Conservation (phyloP, 495 filamentous ascomycete species). For the Jackrogersella minutella region DNA sequence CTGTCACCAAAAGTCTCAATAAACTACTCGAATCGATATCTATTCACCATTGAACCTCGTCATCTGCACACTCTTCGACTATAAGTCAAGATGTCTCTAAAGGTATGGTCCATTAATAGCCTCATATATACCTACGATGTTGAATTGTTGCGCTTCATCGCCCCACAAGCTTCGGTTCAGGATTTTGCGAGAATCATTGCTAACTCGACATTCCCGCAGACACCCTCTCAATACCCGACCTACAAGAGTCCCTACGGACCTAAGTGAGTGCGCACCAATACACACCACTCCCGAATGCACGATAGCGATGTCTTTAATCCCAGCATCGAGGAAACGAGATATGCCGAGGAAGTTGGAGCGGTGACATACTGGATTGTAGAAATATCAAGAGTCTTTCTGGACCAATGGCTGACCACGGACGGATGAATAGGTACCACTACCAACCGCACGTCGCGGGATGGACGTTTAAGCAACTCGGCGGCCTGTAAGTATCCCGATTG, state of each 20-base stretch:
- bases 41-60: conserved; percentile 29
- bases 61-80: conserved; percentile 7
- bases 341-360: not conserved
- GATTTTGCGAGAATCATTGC: conserved; percentile 1
- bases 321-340: not conserved
- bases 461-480: conserved; percentile 45
- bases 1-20: conserved; percentile 30
- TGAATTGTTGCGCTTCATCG: not conserved
- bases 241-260: conserved; percentile 62
- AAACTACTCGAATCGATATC: conserved; percentile 12
- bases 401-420: conserved; percentile 42
- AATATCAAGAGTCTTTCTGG: not conserved
- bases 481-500: conserved; percentile 49
- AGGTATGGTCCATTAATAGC: conserved; percentile 45
- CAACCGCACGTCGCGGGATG: conserved; percentile 52
- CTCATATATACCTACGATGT: not conserved
- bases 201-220: conserved; percentile 43
- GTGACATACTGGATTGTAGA: not conserved
- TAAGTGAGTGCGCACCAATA: conserved; percentile 54
- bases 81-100: conserved; percentile 51
- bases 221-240: conserved; percentile 45
- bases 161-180: not conserved
- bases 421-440: conserved; percentile 54
- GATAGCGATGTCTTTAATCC: not conserved
- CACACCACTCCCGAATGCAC: not conserved